Base-by-base conservation (phyloP, 345 rosid species). In the Populus simonii region DNA sequence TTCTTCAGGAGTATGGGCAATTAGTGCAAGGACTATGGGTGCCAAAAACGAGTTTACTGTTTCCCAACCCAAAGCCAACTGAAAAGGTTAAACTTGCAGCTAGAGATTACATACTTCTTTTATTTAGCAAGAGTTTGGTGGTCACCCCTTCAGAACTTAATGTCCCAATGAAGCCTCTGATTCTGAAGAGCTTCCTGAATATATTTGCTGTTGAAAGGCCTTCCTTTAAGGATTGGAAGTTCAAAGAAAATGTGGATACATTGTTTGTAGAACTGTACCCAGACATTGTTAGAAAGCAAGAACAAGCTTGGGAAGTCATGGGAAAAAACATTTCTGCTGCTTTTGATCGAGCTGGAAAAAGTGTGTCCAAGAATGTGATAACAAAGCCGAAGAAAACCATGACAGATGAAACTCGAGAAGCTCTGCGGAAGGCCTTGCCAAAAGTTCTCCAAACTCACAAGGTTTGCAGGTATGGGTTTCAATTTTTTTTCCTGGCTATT, bases 11-110 rank as follows among this genome's bases (percentile, higher is more conserved):
- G 51, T 59, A 79, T 84, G 96, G 91, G n/a, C 78, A 70, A 41
- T 82, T 96, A 80, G 90, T 96, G 72, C 97, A 96, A 87, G 98
- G 99, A 70, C 86, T 91, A 31, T 96, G 99, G 99, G 86, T 83
- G 73, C 89, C 89, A 55, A 93, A 85, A 81, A 89, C 87, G 62
- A 15, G 61, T n/a, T 76, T 91, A 81, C 74, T 91, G 66, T 71
- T 84, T 27, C 76, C 81, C 76, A 82, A 76, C 31, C 75, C 75
- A 25, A 71, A 77, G n/a, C 5, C 69, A 20, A 72, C 13, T 31
- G 76, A 78, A n/a, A 22, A 3, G 20, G 29, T 25, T 23, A 77
- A 80, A 80, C 36, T 77, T 68, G 76, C 82, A 36, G 80, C 87
- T 33, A 89, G 94, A 78, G 93, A 93, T 77, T 89, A 83, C 41